Evolutionary conservation across 2,329 filamentous ascomycete species (phyloP), one percentile per base, ranked within the genome.

Genomic region (Balansia obtecta): DNA sequence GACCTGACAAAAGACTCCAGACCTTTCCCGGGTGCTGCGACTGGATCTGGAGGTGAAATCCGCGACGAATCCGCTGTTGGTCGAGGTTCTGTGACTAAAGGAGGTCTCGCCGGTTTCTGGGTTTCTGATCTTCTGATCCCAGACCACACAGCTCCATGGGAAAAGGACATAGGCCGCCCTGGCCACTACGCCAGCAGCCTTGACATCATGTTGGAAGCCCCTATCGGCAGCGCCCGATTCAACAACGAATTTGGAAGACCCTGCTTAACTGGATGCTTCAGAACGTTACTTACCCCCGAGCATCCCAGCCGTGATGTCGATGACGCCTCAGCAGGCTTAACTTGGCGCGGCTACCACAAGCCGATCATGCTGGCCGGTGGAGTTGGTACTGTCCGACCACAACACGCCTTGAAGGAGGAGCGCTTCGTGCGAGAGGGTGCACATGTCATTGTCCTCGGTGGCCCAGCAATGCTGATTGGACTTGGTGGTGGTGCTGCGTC

Each of bases 281-380:
- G 91, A 53, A 98, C 93, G 1, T 76, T 98, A 38, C 80, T 94
- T 32, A 86, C 83, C 1, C 58, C 54, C 5, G 54, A 54, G 2
- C 41, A 53, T 15, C 16, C 55, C 4, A 45, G 20, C 13, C 44
- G 48, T 2, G 48, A 41, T 7, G 44, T 49, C 20, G 58, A 63
- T 40, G 69, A 69, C 39, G 66, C 69, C 38, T 71, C 74, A 46
- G 64, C 65, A 3, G 78, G 88, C 38, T 71, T 74, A 46, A 64
- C 65, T 3, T 78, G 88, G 61, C 79, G 91, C 58, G 93, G 93
- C 22, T 98, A 95, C 65, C 93, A 97, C 70, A 98, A 98, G 72
- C 93, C 93, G 10, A 96, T 95, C 66, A 95, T 96, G 88, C 88
- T 98, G 69, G 93, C 93, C 54, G 93, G 93, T 63, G 93, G 93